Conservation (phyloP, 2,329 filamentous ascomycete species). For the Cordyceps javanica region DNA sequence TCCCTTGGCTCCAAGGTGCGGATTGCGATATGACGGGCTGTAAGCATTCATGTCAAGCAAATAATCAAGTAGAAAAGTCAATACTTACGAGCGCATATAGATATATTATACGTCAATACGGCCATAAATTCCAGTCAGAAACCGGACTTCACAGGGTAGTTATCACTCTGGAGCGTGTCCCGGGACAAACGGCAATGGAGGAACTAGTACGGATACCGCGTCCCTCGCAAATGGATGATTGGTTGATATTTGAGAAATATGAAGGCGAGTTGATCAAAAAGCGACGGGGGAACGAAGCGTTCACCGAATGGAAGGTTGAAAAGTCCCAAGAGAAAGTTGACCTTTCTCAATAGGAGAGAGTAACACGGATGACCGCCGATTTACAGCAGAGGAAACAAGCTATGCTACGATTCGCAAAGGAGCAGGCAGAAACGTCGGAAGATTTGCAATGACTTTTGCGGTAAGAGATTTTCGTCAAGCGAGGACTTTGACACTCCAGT, state of each 20-base stretch:
- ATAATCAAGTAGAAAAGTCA: neutral
- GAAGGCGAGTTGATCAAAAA: slow-evolving; percentile 37
- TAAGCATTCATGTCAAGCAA: slow-evolving; percentile 31
- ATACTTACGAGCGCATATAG: slow-evolving; percentile 27
- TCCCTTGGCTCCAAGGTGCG: slow-evolving; percentile 43
- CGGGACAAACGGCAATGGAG: slow-evolving; percentile 35
- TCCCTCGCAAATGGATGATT: slow-evolving; percentile 53
- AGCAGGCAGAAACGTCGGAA: neutral
- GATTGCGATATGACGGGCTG: slow-evolving; percentile 53
- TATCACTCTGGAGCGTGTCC: slow-evolving; percentile 40
- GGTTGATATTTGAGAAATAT: slow-evolving; percentile 42
- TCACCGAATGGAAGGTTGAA: slow-evolving; percentile 35
- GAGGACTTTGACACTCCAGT: no score
- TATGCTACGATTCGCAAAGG: neutral
- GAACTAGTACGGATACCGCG: slow-evolving; percentile 40
- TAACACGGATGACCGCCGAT: slow-evolving; percentile 21
- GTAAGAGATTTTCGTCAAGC: no score
- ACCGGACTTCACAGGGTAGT: slow-evolving; percentile 37
- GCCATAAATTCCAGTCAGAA: slow-evolving; percentile 33
- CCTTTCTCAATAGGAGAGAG: slow-evolving; percentile 22
- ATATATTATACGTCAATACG: slow-evolving; percentile 44
- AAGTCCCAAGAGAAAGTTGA: slow-evolving; percentile 25
- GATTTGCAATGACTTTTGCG: neutral
- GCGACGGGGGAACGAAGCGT: slow-evolving; percentile 32
- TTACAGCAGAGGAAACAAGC: slow-evolving; percentile 16